Base-by-base conservation (phyloP, 2,329 filamentous ascomycete genomes). In the Zarea fungicola region DNA sequence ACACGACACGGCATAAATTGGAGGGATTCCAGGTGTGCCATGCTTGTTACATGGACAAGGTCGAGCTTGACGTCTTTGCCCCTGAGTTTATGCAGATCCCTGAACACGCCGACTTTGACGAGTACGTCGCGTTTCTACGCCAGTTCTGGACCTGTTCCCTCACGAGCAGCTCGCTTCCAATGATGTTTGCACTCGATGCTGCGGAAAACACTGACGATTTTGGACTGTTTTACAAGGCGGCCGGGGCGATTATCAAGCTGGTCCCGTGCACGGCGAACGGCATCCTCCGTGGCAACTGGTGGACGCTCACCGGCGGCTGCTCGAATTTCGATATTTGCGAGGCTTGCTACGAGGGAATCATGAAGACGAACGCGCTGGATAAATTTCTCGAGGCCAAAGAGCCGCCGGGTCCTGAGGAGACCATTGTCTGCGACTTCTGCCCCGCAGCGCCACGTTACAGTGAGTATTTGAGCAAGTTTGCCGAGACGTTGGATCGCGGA, bases 21-120 rank as follows among this genome's bases (percentile, higher is more conserved):
- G 51, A 62, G 1, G 52, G 56, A 1, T 36, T 69, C 36, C 51
- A 53, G 4, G 53, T 65, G 1, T 70, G 67, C 43, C 62, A 68
- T 37, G 49, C 62, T 2, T 70, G 67, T 19, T 67, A 62, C 48
- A 48, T 68, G 10, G 65, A 69, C 16, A 61, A 57, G 11, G n/a
- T 68, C 6, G 61, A 56, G 0, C 36, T 59, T 3, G 67, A 65
- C 0, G 42, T 42, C 0, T 62, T 69, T 6, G 60, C 50, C 0
- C 29, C 42, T 5, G 55, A 64, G 8, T 69, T 67, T 39, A 58
- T 59, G 16, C 53, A 60, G 8, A 21, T 50, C 0, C 51, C 52
- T 10, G 44, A 31, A 10, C 21, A 42, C 3, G 36, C 48, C 3
- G 60, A 56, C 0, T 56, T 64, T 1, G 60, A 62, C 26, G 37